Base-by-base conservation (phyloP, 2,329 filamentous ascomycete species). In the Sarocladium strictum region DNA sequence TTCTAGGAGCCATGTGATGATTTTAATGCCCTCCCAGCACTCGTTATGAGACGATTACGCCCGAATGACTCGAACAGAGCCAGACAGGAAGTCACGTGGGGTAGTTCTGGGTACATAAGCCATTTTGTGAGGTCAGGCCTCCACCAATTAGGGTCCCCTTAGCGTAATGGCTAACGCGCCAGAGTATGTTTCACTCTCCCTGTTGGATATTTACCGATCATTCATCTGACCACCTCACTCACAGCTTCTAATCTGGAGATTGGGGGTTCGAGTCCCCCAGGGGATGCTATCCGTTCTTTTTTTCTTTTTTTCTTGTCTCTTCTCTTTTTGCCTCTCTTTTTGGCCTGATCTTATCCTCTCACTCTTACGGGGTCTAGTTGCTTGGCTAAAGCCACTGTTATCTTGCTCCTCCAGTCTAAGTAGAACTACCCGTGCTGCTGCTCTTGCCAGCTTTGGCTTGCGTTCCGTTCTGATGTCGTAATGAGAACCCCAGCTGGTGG, bases 171-270 rank as follows among this genome's bases (percentile, higher is more conserved):
- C 47, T 51, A 51, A 51, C 47, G 47, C 47, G 47, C 47, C 47
- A 51, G 47, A 51, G 47, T 51, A 51, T 51, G 47, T 51, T 51
- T 19, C 33, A 51, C 47, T 51, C 47, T 51, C 26, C 47, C 47
- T 35, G 21, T 51, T 51, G 47, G 47, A 51, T 51, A 43, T 3
- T 27, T 17, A 21, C 11, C 27, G 43, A 43, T 7, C 40, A 29
- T 6, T 32, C 11, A 3, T 51, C 47, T 51, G 29, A 51, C 47
- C 27, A 19, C n/a, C 15, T 12, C 12, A 51, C 26, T 51, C 47
- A 51, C 27, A 51, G 47, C 47, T 51, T 51, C 47, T 51, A 51
- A 51, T 51, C 47, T 51, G 47, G 47, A 51, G 47, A 51, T 51
- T 51, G 47, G 21, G 47, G 47, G 47, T 51, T 51, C 47, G 47